Evolutionary conservation across 352 stramenopile species (phyloP).

Genomic region (Globisporangium spiculum): DNA sequence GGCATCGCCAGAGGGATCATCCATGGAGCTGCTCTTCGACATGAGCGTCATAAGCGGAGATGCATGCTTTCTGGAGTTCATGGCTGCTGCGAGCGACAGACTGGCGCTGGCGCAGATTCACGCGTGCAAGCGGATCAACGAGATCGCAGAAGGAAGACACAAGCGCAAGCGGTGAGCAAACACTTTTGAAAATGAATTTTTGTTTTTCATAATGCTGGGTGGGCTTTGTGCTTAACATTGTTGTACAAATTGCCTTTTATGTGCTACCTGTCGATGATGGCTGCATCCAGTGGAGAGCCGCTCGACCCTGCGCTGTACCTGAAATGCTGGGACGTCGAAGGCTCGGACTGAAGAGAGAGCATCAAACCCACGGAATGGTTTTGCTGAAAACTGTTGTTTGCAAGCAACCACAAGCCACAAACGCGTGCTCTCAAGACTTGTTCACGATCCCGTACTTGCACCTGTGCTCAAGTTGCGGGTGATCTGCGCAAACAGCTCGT

Average conservation of each 20-base stretch:
- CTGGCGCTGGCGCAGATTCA: constrained; percentile 34
- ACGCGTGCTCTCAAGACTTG: not conserved
- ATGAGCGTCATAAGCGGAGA: constrained; percentile 21
- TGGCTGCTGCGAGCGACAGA: constrained; percentile 27
- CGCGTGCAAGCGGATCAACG: constrained; percentile 38
- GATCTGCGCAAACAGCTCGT: constrained; percentile 78
- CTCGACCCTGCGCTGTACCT: constrained; percentile 38
- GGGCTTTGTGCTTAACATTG: not conserved
- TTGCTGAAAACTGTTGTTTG: not conserved
- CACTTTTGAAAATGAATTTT: not conserved
- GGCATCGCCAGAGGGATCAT: constrained; percentile 3
- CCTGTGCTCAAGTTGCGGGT: constrained; percentile 6
- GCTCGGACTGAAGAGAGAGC: not conserved
- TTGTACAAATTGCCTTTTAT: not conserved
- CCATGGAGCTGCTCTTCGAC: constrained; percentile 19
- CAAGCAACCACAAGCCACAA: not conserved
- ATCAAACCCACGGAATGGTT: not conserved
- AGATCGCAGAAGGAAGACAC: constrained; percentile 17
- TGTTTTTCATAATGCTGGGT: not conserved
- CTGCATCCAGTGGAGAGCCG: not conserved
- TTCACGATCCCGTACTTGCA: not conserved
- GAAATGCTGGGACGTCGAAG: constrained; percentile 35
- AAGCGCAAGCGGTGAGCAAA: constrained; percentile 25
- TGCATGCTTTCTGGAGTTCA: constrained; percentile 42
- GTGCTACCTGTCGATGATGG: not conserved